These are phyloP conservation scores for Saccharomycopsis malanga DNA, from an alignment of 805 yeast genomes.

Conservation along the genomic window DNA sequence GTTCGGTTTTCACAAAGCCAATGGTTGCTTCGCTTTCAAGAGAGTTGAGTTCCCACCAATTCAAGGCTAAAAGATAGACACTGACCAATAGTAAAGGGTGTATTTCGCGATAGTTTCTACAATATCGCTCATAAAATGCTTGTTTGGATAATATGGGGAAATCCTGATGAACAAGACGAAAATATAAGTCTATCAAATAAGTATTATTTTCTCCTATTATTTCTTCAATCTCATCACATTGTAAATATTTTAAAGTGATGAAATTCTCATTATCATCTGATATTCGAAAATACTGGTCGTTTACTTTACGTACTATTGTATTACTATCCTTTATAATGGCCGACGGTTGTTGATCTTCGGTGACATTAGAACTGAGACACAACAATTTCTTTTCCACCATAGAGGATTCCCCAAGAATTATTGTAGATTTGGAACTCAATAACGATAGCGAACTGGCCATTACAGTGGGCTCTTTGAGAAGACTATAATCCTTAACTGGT, in stretches of 20 bases:
- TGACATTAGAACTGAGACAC: conserved; percentile 20
- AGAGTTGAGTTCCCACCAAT: conserved; percentile 23
- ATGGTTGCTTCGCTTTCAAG: conserved; percentile 20
- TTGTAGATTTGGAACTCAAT: conserved; percentile 27
- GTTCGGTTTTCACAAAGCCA: conserved; percentile 1
- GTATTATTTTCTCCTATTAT: conserved; percentile 25
- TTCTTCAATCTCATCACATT: conserved; percentile 28
- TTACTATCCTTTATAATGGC: conserved; percentile 15
- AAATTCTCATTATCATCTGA: conserved; percentile 26
- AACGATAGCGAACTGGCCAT: conserved; percentile 27
- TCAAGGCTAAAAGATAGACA: conserved; percentile 28
- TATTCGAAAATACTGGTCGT: conserved; percentile 25
- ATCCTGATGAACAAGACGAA: conserved; percentile 26
- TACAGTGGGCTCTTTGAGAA: conserved; percentile 27
- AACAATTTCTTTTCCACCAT: conserved; percentile 25
- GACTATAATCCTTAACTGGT: conserved; percentile 28
- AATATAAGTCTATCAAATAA: conserved; percentile 24
- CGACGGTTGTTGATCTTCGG: conserved; percentile 5
- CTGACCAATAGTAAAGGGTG: conserved; percentile 27
- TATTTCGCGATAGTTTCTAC: conserved; percentile 28
- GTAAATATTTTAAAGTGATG: conserved; percentile 25
- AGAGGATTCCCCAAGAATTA: conserved; percentile 26
- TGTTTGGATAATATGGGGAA: conserved; percentile 27
- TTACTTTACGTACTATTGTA: conserved; percentile 24
- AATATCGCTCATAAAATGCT: conserved; percentile 27